A percentile compares a stretch with the other conserved stretches of the same genome.
Evolutionary conservation across 176 grass and related monocot genomes (phyloP).

Genomic region (Zea mays): Zm-B73-REFERENCE-NAM-5.0 NC_050097.1:174024501-174025000

Average conservation of each 20-base stretch:
- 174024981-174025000: not conserved
- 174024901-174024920: constrained; percentile 10
- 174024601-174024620: not conserved
- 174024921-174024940: not conserved
- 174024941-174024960: not conserved
- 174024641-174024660: constrained; percentile 11
- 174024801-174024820: not conserved
- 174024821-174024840: not conserved
- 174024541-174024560: constrained; percentile 21
- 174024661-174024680: not conserved
- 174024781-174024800: not conserved
- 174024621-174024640: not conserved
- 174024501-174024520: constrained; percentile 87
- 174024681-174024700: constrained; percentile 8
- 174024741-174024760: not conserved
- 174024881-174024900: not conserved
- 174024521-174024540: constrained; percentile 93
- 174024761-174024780: not conserved
- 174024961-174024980: not conserved
- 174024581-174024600: not conserved
- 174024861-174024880: not conserved
- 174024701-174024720: not conserved
- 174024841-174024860: not conserved
- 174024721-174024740: not conserved
- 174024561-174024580: not conserved